A percentile compares a stretch with the other conserved stretches of the same genome.
phyloP scores from a whole-genome alignment of 805 yeast species.

The Suhomyces tanzawaensis region DNA sequence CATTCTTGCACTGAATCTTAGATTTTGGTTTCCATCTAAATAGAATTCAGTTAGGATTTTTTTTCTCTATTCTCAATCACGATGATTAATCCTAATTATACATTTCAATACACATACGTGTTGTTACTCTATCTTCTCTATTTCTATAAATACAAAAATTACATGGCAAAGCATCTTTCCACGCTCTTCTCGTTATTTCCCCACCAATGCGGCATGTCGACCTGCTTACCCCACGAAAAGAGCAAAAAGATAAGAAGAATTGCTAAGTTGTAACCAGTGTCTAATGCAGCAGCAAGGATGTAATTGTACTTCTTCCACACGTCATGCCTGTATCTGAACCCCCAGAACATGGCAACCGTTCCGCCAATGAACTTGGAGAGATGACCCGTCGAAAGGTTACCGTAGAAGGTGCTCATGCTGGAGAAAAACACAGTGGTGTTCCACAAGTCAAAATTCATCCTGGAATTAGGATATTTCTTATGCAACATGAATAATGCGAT shows the following conservation, averaged over 20 bases:
- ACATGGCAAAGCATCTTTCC: constrained; percentile 46
- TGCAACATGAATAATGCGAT: constrained; percentile 29
- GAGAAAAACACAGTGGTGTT: constrained; percentile 51
- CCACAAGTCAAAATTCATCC: constrained; percentile 33
- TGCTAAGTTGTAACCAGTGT: constrained; percentile 48
- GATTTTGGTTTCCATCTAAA: too few species aligned
- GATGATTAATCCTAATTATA: too few species aligned
- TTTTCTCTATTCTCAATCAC: too few species aligned
- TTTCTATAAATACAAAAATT: background rate
- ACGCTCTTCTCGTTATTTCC: constrained; percentile 45
- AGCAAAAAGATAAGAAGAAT: constrained; percentile 38
- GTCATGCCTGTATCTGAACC: constrained; percentile 35
- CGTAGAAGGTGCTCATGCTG: constrained; percentile 47
- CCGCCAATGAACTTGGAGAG: constrained; percentile 49
- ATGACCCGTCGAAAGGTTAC: constrained; percentile 49
- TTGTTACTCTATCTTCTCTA: too few species aligned
- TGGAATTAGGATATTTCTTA: constrained; percentile 21
- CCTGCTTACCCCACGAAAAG: constrained; percentile 21
- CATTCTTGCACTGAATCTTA: too few species aligned
- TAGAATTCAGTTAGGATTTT: too few species aligned
- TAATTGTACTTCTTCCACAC: constrained; percentile 46
- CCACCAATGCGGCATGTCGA: constrained; percentile 46
- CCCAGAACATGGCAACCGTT: constrained; percentile 46
- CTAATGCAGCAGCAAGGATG: constrained; percentile 50
- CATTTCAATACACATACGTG: too few species aligned